Evolutionary conservation across 768 basidiomycete species (phyloP).

Genomic region (Pulveroboletus sp.): DNA sequence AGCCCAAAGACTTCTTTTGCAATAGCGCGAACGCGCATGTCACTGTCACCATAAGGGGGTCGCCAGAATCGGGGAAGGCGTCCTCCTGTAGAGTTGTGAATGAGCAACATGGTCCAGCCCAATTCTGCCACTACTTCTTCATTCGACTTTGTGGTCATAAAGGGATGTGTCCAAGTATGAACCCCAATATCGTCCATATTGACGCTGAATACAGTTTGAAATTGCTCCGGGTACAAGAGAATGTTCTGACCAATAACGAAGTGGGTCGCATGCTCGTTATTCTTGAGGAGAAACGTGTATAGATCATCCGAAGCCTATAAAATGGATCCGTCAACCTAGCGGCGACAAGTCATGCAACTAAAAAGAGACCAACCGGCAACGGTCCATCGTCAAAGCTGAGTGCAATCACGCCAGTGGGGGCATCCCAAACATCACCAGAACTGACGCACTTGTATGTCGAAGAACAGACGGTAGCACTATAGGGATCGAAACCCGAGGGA

Average conservation of each 20-base stretch:
- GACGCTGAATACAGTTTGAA: conserved; percentile 46
- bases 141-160: conserved; percentile 77
- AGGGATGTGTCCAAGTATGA: conserved; percentile 65
- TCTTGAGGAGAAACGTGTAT: conserved; percentile 59
- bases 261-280: conserved; percentile 73
- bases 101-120: conserved; percentile 77
- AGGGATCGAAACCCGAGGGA: conserved; percentile 36
- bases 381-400: conserved; percentile 84
- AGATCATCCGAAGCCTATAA: conserved; percentile 42
- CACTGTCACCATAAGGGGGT: conserved; percentile 84
- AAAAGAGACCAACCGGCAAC: conserved; percentile 33
- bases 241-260: conserved; percentile 88
- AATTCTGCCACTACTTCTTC: conserved; percentile 62
- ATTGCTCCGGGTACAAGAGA: conserved; percentile 48
- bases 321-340: neutral
- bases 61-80: conserved; percentile 75
- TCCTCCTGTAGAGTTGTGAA: conserved; percentile 78
- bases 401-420: conserved; percentile 62
- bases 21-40: conserved; percentile 79
- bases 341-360: neutral
- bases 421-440: conserved; percentile 67
- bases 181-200: conserved; percentile 38
- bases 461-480: conserved; percentile 62
- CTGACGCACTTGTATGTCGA: conserved; percentile 64
- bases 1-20: conserved; percentile 85